Conservation (phyloP, 768 basidiomycete genomes). For the Lentinula edodes region DNA sequence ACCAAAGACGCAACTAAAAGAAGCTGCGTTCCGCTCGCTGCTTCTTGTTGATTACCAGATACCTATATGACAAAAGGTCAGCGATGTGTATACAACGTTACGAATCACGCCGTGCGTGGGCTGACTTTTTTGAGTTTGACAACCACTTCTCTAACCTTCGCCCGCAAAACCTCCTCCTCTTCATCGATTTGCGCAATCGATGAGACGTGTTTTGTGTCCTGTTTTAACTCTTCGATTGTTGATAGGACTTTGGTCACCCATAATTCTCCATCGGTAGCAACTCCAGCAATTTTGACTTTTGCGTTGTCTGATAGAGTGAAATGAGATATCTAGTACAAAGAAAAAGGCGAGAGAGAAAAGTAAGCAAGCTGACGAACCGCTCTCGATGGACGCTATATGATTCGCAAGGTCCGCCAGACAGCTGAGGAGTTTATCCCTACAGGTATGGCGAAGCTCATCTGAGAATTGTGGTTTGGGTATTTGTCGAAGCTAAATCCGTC, state of each 20-base stretch:
- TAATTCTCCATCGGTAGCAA: constrained; percentile 67
- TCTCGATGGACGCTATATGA: constrained; percentile 49
- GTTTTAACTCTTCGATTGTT: constrained; percentile 51
- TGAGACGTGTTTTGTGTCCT: constrained; percentile 64
- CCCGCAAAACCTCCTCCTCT: constrained; percentile 42
- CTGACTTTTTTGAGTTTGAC: constrained; percentile 40
- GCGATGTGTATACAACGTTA: too few species aligned
- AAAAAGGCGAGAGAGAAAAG: background rate
- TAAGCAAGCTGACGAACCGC: background rate
- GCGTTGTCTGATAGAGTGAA: constrained; percentile 27
- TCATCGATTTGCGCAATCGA: constrained; percentile 48
- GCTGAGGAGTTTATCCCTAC: constrained; percentile 63
- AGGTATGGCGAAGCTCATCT: constrained; percentile 60
- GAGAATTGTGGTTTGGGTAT: constrained; percentile 67
- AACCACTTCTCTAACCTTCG: constrained; percentile 37
- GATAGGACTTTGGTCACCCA: constrained; percentile 70
- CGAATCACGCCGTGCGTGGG: background rate
- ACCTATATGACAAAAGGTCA: constrained; percentile 17
- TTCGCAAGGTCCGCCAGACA: constrained; percentile 71
- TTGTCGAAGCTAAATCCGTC: constrained; percentile 46
- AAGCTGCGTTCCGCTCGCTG: constrained; percentile 65
- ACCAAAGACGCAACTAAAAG: constrained; percentile 67
- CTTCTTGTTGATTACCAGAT: constrained; percentile 39
- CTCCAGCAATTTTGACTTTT: constrained; percentile 51
- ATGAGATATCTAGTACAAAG: background rate